These are phyloP conservation scores for Ceratobasidium sp. DNA, from an alignment of 1,284 basidiomycete genomes.

Conservation along the genomic window DNA sequence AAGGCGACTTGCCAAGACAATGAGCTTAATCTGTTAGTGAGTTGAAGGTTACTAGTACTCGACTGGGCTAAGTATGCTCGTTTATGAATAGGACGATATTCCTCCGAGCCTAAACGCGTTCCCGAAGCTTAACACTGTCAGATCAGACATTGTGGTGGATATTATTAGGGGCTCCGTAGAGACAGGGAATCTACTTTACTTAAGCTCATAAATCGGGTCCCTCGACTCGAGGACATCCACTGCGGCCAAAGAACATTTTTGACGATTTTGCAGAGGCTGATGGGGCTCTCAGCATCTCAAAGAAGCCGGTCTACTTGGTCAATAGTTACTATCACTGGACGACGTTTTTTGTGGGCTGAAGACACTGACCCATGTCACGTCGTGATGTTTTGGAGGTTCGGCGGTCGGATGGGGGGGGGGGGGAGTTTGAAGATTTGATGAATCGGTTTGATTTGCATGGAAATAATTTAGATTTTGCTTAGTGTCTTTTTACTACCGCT, in stretches of 20 bases:
- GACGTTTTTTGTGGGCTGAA: conserved; percentile 24
- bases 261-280: background rate
- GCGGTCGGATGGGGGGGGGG: background rate
- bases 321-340: conserved; percentile 15
- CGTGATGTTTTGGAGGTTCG: background rate
- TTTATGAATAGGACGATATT: conserved; percentile 9
- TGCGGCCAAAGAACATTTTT: background rate
- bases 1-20: conserved; percentile 2
- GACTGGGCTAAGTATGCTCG: background rate
- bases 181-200: background rate
- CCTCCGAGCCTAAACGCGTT: conserved; percentile 25
- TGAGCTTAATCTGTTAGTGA: conserved; percentile 1
- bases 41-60: background rate
- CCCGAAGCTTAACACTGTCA: conserved; percentile 11
- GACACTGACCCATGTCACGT: conserved; percentile 14
- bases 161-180: background rate
- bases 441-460: background rate
- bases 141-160: conserved; percentile 1
- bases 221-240: conserved; percentile 7
- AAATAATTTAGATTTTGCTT: background rate
- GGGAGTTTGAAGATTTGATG: background rate
- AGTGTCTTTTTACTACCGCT: background rate
- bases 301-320: background rate
- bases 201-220: conserved; percentile 7
- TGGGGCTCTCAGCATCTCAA: background rate